These are phyloP conservation scores for Volvox carteri DNA, from an alignment of 163 green algal genomes.

Conservation along the genomic window DNA sequence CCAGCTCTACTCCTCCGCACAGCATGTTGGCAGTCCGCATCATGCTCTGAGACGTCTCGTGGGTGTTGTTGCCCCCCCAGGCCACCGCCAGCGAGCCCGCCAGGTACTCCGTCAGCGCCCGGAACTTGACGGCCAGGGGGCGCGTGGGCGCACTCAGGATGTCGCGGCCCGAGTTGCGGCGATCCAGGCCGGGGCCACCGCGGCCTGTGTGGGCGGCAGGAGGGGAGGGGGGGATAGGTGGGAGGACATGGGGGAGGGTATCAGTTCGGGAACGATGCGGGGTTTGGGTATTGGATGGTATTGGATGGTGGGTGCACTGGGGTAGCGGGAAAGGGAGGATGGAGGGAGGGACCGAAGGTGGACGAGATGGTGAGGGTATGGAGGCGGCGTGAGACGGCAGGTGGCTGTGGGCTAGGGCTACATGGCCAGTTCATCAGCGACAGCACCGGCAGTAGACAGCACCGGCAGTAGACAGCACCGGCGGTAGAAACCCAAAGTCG, in stretches of 20 bases:
- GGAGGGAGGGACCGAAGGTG: background rate
- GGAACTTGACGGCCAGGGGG: slow-evolving; percentile 57
- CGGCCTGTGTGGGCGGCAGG: background rate
- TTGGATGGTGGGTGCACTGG: background rate
- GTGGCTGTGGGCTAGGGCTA: no score
- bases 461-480: no score
- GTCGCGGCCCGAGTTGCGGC: background rate
- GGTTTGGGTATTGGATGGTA: no score
- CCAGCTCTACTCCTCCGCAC: slow-evolving; percentile 56
- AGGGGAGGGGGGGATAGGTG: background rate
- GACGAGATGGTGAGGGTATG: background rate
- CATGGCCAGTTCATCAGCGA: no score
- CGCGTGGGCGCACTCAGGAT: slow-evolving; percentile 18
- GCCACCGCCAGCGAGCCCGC: slow-evolving; percentile 15
- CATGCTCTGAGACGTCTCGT: slow-evolving; percentile 58
- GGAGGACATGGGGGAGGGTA: background rate
- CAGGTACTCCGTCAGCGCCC: slow-evolving; percentile 54
- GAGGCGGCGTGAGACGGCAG: no score
- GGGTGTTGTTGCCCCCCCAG: slow-evolving; percentile 53
- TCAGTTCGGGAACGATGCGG: no score
- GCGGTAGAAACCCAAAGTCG: no score
- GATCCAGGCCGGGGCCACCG: background rate
- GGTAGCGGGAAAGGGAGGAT: background rate
- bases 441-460: no score
- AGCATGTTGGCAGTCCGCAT: slow-evolving; percentile 52